Conservation (phyloP, 2,329 filamentous ascomycete genomes). For the Herpotrichia juniperi region DNA sequence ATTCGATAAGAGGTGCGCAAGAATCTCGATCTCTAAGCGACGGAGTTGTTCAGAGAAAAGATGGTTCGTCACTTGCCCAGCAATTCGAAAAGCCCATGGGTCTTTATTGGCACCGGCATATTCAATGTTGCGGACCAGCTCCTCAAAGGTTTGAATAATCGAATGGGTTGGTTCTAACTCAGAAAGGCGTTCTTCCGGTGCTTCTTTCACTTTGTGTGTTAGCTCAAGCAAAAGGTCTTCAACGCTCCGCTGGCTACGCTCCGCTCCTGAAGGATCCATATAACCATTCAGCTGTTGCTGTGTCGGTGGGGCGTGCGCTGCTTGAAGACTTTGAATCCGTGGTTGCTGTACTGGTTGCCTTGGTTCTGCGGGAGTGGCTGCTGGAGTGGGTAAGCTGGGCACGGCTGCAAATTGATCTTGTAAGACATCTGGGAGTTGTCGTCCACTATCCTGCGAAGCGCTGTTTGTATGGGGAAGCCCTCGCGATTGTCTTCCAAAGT, state of each 20-base stretch:
- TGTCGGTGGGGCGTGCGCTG: constrained; percentile 40
- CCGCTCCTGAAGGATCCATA: constrained; percentile 50
- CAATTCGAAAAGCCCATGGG: constrained; percentile 60
- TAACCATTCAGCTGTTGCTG: constrained; percentile 66
- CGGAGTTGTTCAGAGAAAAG: constrained; percentile 62
- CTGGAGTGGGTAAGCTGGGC: constrained; percentile 66
- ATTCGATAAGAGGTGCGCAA: constrained; percentile 65
- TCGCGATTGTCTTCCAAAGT: constrained; percentile 87
- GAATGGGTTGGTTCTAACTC: constrained; percentile 61
- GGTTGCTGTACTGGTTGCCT: constrained; percentile 60
- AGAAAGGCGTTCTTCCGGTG: constrained; percentile 62
- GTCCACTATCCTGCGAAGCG: constrained; percentile 63
- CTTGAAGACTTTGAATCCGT: constrained; percentile 46
- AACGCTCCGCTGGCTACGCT: constrained; percentile 53
- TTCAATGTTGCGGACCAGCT: constrained; percentile 61
- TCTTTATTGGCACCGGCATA: constrained; percentile 61
- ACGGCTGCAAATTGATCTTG: constrained; percentile 66
- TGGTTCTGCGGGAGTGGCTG: constrained; percentile 66
- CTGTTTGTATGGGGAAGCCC: constrained; percentile 63
- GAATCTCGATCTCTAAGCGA: constrained; percentile 66
- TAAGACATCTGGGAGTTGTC: constrained; percentile 67
- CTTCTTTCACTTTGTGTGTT: constrained; percentile 61
- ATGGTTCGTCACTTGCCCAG: constrained; percentile 61
- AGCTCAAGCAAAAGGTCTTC: constrained; percentile 64
- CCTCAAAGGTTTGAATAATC: constrained; percentile 64